Percentiles rank a stretch among this genome's conserved stretches.
Conservation (phyloP, 257 asterid genomes). For the Catharanthus roseus region DNA sequence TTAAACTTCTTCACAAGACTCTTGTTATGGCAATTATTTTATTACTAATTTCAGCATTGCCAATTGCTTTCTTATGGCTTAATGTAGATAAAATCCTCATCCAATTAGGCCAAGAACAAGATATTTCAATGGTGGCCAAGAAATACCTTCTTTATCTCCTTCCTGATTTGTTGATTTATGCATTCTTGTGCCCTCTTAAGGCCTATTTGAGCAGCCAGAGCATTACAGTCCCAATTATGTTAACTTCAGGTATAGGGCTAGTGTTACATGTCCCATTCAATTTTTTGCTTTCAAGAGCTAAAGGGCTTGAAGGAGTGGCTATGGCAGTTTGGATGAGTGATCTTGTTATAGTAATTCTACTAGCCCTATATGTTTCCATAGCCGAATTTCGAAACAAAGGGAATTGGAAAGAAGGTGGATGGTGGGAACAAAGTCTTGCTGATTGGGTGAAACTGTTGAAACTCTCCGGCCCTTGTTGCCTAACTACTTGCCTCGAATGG, state of each 20-base stretch:
- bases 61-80: conserved; percentile 70
- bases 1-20: conserved; percentile 70
- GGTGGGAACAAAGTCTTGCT: conserved; percentile 47
- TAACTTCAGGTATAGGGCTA: conserved; percentile 54
- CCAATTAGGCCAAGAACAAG: conserved; percentile 59
- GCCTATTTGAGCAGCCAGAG: conserved; percentile 66
- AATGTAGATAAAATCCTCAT: conserved; percentile 60
- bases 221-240: conserved; percentile 61
- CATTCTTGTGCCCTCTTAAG: conserved; percentile 65
- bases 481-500: conserved; percentile 91
- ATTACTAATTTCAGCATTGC: conserved; percentile 39
- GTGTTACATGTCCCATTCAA: conserved; percentile 60
- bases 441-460: conserved; percentile 55
- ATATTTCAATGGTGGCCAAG: conserved; percentile 51
- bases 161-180: conserved; percentile 57
- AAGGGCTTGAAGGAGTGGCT: conserved; percentile 63
- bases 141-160: conserved; percentile 50
- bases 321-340: conserved; percentile 86
- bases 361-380: conserved; percentile 36
- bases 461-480: conserved; percentile 68
- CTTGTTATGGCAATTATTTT: conserved; percentile 52
- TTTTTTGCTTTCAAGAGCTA: conserved; percentile 39
- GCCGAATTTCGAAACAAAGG: conserved; percentile 38
- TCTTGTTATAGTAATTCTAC: conserved; percentile 26
- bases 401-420: conserved; percentile 64